phyloP scores from a whole-genome alignment of 192 early-diverging fungal genomes.

The Coemansia furcata region DNA sequence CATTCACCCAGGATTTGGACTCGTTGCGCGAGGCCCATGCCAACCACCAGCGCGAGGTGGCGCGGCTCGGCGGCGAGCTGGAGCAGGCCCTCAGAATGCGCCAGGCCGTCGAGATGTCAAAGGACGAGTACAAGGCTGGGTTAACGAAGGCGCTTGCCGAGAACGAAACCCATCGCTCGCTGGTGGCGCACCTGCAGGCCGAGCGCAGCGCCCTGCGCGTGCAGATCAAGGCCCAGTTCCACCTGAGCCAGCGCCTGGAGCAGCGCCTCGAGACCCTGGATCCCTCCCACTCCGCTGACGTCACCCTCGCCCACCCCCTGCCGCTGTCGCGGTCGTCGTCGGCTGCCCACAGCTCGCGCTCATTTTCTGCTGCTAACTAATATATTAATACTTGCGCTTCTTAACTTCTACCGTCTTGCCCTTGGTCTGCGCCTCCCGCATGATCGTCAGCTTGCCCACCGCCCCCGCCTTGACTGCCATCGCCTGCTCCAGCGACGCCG shows the following conservation, averaged over 20 bases:
- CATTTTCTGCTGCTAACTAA: slow-evolving; percentile 11
- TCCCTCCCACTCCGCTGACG: slow-evolving; percentile 6
- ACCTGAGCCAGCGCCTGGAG: slow-evolving; percentile 48
- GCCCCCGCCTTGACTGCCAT: slow-evolving; percentile 68
- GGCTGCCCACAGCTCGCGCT: slow-evolving; percentile 39
- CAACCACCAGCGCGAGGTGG: slow-evolving; percentile 15
- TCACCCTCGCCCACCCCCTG: neutral
- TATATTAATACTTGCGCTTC: slow-evolving; percentile 47
- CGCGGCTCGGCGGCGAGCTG: slow-evolving; percentile 22
- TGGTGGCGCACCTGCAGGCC: slow-evolving; percentile 36
- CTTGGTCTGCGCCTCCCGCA: slow-evolving; percentile 58
- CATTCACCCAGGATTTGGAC: slow-evolving; percentile 20
- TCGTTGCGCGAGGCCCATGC: slow-evolving; percentile 22
- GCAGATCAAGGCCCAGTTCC: slow-evolving; percentile 50
- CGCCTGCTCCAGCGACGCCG: slow-evolving; percentile 42
- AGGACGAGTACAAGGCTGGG: slow-evolving; percentile 51
- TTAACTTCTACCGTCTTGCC: slow-evolving; percentile 53
- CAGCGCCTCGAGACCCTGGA: slow-evolving; percentile 40
- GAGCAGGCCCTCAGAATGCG: slow-evolving; percentile 25
- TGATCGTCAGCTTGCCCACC: slow-evolving; percentile 69
- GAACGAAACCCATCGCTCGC: slow-evolving; percentile 26
- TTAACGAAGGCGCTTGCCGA: slow-evolving; percentile 36
- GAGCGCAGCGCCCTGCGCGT: slow-evolving; percentile 41
- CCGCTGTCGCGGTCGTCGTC: slow-evolving; percentile 28
- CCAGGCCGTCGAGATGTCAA: slow-evolving; percentile 44